Evolutionary conservation across 257 asterid species (phyloP), one percentile per base, ranked within the genome.

Genomic region (Lavandula angustifolia): DNA sequence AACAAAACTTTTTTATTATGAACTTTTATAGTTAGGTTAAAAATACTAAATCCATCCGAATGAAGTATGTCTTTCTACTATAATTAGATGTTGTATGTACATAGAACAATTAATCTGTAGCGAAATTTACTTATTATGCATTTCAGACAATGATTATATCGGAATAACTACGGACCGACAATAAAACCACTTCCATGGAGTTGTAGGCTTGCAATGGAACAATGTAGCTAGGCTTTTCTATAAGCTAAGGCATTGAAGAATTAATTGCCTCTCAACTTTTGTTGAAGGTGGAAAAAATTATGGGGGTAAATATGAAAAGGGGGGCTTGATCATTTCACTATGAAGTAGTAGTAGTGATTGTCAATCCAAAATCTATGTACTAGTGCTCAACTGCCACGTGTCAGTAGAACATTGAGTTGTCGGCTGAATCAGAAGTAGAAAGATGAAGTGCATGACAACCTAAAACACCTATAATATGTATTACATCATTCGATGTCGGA

Each of bases 371-470:
- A 48, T 66, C 56, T 46, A 14, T 47, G 62, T 29, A 44, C 9
- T 8, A 3, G 54, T 58, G 64, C 27, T 9, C 16, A 40, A 1
- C n/a, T 8, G 41, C 38, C 61, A 68, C 53, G 60, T 68, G 78
- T 58, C 66, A 17, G 1, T 0, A 2, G 31, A 5, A 0, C 10
- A 76, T 68, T 72, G 70, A 73, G 11, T 62, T 37, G 78, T 63
- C 78, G 75, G 75, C 56, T 9, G 8, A 17, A 29, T 12, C 5
- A 16, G 65, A 50, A 42, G 68, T 61, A 58, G 58, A 52, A 27
- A 68, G 63, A 51, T 49, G 42, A 65, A 70, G 78, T 81, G 81
- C 78, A 76, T 47, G 66, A 75, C 77, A 67, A 78, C 83, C 73
- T 78, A 75, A 70, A 70, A 62, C 61, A 6, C 53, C 35, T 68